Evolutionary conservation across 768 basidiomycete genomes (phyloP).

Genomic region (Hygrocybe coccinea): DNA sequence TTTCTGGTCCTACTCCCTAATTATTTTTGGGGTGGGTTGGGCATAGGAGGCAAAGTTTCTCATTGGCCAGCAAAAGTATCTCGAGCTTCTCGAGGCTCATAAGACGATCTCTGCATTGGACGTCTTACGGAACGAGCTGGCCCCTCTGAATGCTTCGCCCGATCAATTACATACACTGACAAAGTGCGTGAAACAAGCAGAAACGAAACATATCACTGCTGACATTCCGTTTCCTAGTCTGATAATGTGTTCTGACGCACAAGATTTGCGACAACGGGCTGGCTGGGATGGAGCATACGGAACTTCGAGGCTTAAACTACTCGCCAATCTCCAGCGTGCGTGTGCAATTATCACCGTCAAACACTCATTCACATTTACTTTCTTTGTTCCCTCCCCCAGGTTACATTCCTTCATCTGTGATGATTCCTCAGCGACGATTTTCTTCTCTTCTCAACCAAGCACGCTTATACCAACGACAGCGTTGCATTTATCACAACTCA

Average conservation of each 20-base stretch:
- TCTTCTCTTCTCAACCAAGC: slow-evolving; percentile 83
- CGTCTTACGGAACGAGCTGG: slow-evolving; percentile 83
- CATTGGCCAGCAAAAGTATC: slow-evolving; percentile 92
- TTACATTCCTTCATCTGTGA: slow-evolving; percentile 83
- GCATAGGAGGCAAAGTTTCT: slow-evolving; percentile 76
- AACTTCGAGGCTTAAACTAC: slow-evolving; percentile 67
- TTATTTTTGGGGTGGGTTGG: neutral
- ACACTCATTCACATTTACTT: neutral
- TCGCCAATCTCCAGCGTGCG: slow-evolving; percentile 79
- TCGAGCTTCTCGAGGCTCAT: slow-evolving; percentile 81
- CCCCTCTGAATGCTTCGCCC: slow-evolving; percentile 72
- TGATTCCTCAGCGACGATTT: slow-evolving; percentile 90
- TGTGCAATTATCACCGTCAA: neutral
- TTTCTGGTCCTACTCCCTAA: neutral
- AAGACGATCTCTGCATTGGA: slow-evolving; percentile 78
- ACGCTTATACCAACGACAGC: slow-evolving; percentile 67
- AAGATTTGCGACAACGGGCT: slow-evolving; percentile 75
- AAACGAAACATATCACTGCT: slow-evolving; percentile 14
- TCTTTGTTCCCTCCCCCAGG: slow-evolving; percentile 39
- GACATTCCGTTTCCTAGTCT: slow-evolving; percentile 44
- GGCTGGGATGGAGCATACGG: slow-evolving; percentile 88
- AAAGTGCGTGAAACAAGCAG: slow-evolving; percentile 51
- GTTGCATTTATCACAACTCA: slow-evolving; percentile 84
- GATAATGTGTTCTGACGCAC: slow-evolving; percentile 87
- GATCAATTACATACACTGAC: slow-evolving; percentile 84